Conservation (phyloP, 2,329 filamentous ascomycete species). For the Monilinia fructicola region DNA sequence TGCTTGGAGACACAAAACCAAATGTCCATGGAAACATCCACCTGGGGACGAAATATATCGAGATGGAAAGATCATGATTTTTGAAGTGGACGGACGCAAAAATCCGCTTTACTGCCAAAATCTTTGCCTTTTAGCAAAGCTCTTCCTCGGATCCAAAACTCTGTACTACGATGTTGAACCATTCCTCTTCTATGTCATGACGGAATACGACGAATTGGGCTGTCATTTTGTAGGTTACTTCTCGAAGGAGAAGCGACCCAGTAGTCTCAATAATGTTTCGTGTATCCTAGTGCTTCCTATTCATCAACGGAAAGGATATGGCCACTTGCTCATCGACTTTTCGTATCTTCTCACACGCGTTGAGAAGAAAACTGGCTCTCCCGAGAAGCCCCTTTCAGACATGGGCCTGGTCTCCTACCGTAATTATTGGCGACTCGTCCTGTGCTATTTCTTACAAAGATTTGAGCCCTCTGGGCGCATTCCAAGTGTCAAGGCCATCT, state of each 20-base stretch:
- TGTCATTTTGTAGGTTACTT: constrained; percentile 99
- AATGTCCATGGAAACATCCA: constrained; percentile 94
- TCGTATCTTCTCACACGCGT: constrained; percentile 94
- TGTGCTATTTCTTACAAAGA: constrained; percentile 79
- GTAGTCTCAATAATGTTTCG: constrained; percentile 94
- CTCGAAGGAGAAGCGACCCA: constrained; percentile 94
- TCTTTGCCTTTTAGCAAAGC: constrained; percentile 88
- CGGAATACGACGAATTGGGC: constrained; percentile 85
- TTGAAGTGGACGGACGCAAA: constrained; percentile 95
- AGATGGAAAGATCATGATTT: constrained; percentile 86
- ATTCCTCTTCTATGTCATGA: constrained; percentile 96
- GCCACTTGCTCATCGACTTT: constrained; percentile 95
- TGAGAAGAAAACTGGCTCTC: constrained; percentile 90
- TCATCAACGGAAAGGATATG: constrained; percentile 95
- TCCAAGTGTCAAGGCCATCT: constrained; percentile 67
- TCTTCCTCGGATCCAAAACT: constrained; percentile 98
- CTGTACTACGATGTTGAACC: constrained; percentile 98
- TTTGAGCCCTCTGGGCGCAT: constrained; percentile 53
- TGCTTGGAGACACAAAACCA: constrained; percentile 94
- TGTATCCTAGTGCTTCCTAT: constrained; percentile 96
- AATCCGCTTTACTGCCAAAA: constrained; percentile 99
- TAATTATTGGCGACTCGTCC: constrained; percentile 90
- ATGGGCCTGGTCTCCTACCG: constrained; percentile 97
- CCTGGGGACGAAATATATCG: constrained; percentile 98
- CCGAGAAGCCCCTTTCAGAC: constrained; percentile 94